Evolutionary conservation across 495 filamentous ascomycete genomes (phyloP), one percentile per base, ranked within the genome.

Genomic region (Annulohypoxylon bovei): DNA sequence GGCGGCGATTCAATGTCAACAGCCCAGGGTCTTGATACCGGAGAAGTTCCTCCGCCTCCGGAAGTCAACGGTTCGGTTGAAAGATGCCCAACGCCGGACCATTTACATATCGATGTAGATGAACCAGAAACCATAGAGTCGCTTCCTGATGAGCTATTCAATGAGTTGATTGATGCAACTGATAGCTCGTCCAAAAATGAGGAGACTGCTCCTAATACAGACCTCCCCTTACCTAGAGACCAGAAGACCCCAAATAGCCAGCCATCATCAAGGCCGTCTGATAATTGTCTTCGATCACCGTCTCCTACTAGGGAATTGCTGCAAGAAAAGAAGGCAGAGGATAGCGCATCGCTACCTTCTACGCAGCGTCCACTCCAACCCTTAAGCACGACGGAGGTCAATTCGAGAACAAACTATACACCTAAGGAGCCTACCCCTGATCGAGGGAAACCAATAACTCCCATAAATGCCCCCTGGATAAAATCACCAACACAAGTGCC

Each of bases 261-360:
- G 44, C 25, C 53, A 22, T 16, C 32, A 37, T 9, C 33, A 49
- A 52, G 52, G 9, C 18, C 52, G 9, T 18, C 37, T n/a, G 44
- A 49, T 49, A 22, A 42, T 23, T 49, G 2, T 22, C 5, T 32
- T 33, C 42, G 3, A 14, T 54, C 58, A 18, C 44, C 53, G 8
- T 42, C n/a, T 7, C 1, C 47, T 12, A 28, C 16, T 7, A 27
- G 61, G 16, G 50, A 61, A 9, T 28, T 39, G 6, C n/a, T 30
- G 18, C 59, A 12, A 37, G 55, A 47, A 35, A 53, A 65, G 30
- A 61, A 64, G 32, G n/a, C 40, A 33, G 55, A 60, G 64, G 60
- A 65, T 64, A 62, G 60, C 30, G 54, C 53, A 67, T 47, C 54
- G 35, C 58, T 39, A 32, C 27, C 67, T 50, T 37, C 67, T 61